A percentile compares a stretch with the other conserved stretches of the same genome.
These are phyloP conservation scores for Acacia confusa DNA, from an alignment of 306 rosid species.

Conservation along the genomic window DNA sequence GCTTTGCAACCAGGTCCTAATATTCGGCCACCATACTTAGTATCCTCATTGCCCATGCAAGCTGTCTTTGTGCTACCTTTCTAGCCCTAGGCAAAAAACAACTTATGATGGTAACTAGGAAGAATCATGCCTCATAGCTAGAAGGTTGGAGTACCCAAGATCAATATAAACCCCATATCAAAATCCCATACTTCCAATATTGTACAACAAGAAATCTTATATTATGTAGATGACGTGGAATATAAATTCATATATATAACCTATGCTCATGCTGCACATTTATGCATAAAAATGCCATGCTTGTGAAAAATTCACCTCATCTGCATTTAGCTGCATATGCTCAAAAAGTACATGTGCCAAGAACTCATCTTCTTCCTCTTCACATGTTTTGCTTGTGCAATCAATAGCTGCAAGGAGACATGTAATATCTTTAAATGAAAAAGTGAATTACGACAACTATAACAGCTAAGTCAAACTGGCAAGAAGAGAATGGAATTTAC, in stretches of 20 bases:
- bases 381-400: slow-evolving; percentile 54
- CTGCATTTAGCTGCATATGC: slow-evolving; percentile 70
- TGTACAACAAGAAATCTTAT: background rate
- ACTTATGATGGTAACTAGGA: background rate
- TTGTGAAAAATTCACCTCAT: slow-evolving; percentile 50
- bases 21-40: background rate
- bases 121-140: background rate
- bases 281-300: background rate
- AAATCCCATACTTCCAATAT: background rate
- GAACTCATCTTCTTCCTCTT: slow-evolving; percentile 79
- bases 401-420: slow-evolving; percentile 48
- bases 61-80: background rate
- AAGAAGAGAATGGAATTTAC: background rate
- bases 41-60: background rate
- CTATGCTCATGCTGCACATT: background rate
- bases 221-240: background rate
- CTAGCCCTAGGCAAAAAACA: background rate
- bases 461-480: slow-evolving; percentile 2
- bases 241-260: background rate
- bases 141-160: background rate
- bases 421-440: slow-evolving; percentile 26
- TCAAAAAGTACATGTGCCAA: slow-evolving; percentile 72
- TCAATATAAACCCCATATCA: background rate
- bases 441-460: background rate
- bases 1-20: background rate